Base-by-base conservation (phyloP, 2,329 filamentous ascomycete genomes). In the Tolypocladium nubicola region DNA sequence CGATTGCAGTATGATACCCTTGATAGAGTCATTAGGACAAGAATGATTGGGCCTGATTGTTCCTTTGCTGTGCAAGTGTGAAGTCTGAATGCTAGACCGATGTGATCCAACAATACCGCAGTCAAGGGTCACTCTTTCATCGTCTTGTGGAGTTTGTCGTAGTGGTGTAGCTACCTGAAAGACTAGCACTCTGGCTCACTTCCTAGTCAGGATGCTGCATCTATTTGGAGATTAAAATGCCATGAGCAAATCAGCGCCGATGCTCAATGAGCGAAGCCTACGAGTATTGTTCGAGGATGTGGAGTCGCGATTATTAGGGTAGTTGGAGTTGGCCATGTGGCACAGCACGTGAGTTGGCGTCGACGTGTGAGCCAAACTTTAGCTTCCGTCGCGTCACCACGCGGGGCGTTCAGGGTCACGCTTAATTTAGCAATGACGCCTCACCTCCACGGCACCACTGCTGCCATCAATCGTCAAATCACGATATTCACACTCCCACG, bases 261-360 rank as follows among this genome's bases (percentile, higher is more conserved):
- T 30, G 26, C 26, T 33, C 30, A 9, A 33, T 33, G 30, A 33
- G 9, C 8, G 30, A 1, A 33, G 30, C 7, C 5, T 33, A 4
- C n/a, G n/a, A n/a, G n/a, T n/a, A 33, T 33, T 33, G 30, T 33
- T 33, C 8, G 7, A 9, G 30, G 30, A 33, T 9, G 30, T 33
- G 30, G 30, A 9, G 30, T 33, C 30, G 1, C 30, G 5, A 9
- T 33, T 26, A 26, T 26, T 33, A 33, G 30, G 30, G 30, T 33
- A 33, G 30, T 7, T 33, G 30, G 30, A 33, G 30, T 7, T 33
- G 30, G 30, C 30, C 30, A 33, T 33, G 30, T 33, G 30, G 30
- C 30, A 33, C 30, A 33, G 45, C 62, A 64, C 61, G 61, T 63
- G 62, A 61, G 40, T 56, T 63, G 62, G 62, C 61, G 62, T 63